These are phyloP conservation scores for Hortiboletus rubellus DNA, from an alignment of 1,284 basidiomycete species.

Conservation along the genomic window DNA sequence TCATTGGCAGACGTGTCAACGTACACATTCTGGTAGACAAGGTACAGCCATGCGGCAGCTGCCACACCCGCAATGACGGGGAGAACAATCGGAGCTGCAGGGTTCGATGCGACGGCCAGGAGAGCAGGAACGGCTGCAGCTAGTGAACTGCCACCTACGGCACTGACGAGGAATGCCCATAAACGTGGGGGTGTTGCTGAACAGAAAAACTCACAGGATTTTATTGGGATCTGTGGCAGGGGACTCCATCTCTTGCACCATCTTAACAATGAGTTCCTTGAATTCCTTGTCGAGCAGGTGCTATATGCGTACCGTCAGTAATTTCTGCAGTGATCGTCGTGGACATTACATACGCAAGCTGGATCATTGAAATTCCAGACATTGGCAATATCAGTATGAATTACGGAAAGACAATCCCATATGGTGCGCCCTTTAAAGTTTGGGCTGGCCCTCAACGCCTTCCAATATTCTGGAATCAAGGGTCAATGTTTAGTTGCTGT, in stretches of 20 bases:
- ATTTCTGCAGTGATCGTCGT: background rate
- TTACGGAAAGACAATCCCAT: too few relatives aligned
- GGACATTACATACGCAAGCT: background rate
- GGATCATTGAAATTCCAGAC: constrained; percentile 11
- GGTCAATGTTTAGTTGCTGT: too few relatives aligned
- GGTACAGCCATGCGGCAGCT: background rate
- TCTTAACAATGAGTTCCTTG: background rate
- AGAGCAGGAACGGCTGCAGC: background rate
- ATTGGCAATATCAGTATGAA: too few relatives aligned
- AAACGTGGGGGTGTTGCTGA: too few relatives aligned
- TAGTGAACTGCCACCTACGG: background rate
- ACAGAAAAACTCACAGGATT: too few relatives aligned
- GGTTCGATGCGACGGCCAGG: background rate
- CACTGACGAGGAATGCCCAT: too few relatives aligned
- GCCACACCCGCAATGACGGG: background rate
- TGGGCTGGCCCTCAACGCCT: too few relatives aligned
- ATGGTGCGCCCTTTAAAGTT: too few relatives aligned
- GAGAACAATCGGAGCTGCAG: constrained; percentile 1
- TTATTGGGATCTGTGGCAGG: too few relatives aligned
- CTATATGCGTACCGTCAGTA: background rate
- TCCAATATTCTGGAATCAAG: too few relatives aligned
- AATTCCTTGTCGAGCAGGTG: background rate
- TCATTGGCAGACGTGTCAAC: background rate
- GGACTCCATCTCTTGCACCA: too few relatives aligned
- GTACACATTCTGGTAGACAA: background rate